Percentiles rank a stretch among this genome's conserved stretches.
These are phyloP conservation scores for Erysimum cheiranthoides DNA, from an alignment of 345 rosid species.

Conservation along the genomic window DNA sequence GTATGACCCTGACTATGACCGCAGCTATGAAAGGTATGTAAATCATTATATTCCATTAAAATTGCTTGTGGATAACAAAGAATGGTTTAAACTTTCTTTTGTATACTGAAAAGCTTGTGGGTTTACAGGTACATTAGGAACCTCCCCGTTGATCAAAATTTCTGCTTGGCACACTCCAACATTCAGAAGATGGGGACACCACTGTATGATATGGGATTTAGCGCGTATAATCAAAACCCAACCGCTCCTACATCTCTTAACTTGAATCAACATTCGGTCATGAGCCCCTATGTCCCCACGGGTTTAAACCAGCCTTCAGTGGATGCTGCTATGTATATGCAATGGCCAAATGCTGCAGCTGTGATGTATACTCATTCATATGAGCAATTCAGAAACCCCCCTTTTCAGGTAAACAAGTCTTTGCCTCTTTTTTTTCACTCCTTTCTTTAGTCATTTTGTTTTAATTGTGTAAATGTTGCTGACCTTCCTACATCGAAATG, in stretches of 20 bases:
- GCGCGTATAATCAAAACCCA: slow-evolving; percentile 63
- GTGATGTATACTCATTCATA: slow-evolving; percentile 84
- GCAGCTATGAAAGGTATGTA: slow-evolving; percentile 70
- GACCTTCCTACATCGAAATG: neutral
- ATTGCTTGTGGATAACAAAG: neutral
- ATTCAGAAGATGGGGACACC: slow-evolving; percentile 73
- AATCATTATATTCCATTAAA: neutral
- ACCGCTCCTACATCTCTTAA: slow-evolving; percentile 53
- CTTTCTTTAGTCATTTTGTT: neutral
- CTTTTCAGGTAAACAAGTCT: slow-evolving; percentile 64
- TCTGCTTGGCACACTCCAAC: slow-evolving; percentile 56
- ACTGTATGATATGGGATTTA: slow-evolving; percentile 58
- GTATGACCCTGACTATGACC: slow-evolving; percentile 86
- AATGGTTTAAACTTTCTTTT: neutral
- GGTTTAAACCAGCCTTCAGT: slow-evolving; percentile 56
- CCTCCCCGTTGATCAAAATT: slow-evolving; percentile 63
- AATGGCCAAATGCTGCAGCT: slow-evolving; percentile 77
- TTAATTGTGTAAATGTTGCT: neutral
- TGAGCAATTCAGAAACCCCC: slow-evolving; percentile 71
- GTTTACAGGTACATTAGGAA: slow-evolving; percentile 71
- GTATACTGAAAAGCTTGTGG: slow-evolving; percentile 4
- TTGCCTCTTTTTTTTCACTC: neutral
- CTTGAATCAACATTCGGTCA: slow-evolving; percentile 58
- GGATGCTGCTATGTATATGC: slow-evolving; percentile 62
- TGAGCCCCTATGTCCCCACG: slow-evolving; percentile 57